Conservation (phyloP, 2,329 filamentous ascomycete species). For the Penicillium sp. region DNA sequence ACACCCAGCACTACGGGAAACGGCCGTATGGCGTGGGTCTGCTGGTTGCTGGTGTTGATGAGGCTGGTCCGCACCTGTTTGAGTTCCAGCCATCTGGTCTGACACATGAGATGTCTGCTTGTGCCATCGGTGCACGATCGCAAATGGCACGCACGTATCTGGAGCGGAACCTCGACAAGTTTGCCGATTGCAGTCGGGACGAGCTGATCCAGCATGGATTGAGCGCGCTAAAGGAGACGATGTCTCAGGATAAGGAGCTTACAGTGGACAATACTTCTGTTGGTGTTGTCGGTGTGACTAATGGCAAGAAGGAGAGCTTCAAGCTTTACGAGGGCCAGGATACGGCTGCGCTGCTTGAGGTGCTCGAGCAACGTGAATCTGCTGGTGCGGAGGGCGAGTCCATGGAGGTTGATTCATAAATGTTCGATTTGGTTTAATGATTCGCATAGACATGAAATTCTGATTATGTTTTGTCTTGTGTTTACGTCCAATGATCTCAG, state of each 20-base stretch:
- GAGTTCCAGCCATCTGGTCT: slow-evolving; percentile 97
- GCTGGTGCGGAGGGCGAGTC: slow-evolving; percentile 46
- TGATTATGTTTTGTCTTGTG: slow-evolving; percentile 21
- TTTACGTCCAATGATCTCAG: slow-evolving; percentile 2
- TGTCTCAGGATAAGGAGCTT: slow-evolving; percentile 95
- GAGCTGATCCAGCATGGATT: slow-evolving; percentile 89
- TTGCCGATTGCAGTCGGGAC: slow-evolving; percentile 72
- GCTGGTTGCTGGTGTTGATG: slow-evolving; percentile 89
- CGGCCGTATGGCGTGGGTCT: slow-evolving; percentile 94
- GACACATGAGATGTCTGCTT: slow-evolving; percentile 95
- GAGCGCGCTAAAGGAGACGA: slow-evolving; percentile 86
- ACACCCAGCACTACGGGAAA: slow-evolving; percentile 96
- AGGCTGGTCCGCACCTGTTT: slow-evolving; percentile 90
- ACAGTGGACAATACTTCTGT: slow-evolving; percentile 96
- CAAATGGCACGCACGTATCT: slow-evolving; percentile 98
- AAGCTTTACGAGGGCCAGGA: slow-evolving; percentile 88
- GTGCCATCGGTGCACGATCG: slow-evolving; percentile 90
- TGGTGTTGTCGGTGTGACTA: slow-evolving; percentile 71
- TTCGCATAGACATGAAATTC: slow-evolving; percentile 34
- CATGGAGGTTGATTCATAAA: slow-evolving; percentile 59
- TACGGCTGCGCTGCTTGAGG: slow-evolving; percentile 81
- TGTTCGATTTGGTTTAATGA: slow-evolving; percentile 27
- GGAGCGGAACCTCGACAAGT: slow-evolving; percentile 84
- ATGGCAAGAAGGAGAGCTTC: slow-evolving; percentile 70
- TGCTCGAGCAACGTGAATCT: slow-evolving; percentile 51